phyloP scores from a whole-genome alignment of 1,139 yeast species.

The Kluyveromyces marxianus region DNA sequence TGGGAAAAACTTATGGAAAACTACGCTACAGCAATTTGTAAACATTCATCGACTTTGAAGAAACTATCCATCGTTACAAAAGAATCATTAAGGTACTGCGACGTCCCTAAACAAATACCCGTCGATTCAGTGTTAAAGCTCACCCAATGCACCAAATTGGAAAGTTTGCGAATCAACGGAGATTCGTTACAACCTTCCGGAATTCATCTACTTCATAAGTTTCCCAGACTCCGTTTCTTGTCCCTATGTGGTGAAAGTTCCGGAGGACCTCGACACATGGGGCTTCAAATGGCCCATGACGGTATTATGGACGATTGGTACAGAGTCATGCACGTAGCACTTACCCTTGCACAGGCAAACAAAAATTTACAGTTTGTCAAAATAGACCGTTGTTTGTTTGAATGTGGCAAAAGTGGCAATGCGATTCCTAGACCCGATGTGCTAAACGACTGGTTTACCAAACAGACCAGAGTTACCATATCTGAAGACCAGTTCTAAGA shows the following conservation, averaged over 20 bases:
- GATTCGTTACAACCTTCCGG: slow-evolving; percentile 31
- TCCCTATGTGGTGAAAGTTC: slow-evolving; percentile 46
- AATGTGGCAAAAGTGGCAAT: slow-evolving; percentile 13
- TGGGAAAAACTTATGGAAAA: slow-evolving; percentile 27
- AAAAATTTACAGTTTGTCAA: slow-evolving; percentile 36
- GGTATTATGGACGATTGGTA: slow-evolving; percentile 52
- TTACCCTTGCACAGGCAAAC: slow-evolving; percentile 32
- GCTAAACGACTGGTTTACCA: slow-evolving; percentile 19
- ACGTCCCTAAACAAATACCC: slow-evolving; percentile 31
- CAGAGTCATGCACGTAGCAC: slow-evolving; percentile 48
- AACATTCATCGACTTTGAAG: slow-evolving; percentile 26
- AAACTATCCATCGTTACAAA: slow-evolving; percentile 40
- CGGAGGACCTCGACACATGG: slow-evolving; percentile 51
- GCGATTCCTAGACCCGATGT: slow-evolving; percentile 20
- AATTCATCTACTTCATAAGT: slow-evolving; percentile 21
- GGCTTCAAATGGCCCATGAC: slow-evolving; percentile 47
- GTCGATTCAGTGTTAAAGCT: slow-evolving; percentile 20
- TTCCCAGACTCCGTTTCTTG: slow-evolving; percentile 34
- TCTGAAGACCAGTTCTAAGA: slow-evolving; percentile 1
- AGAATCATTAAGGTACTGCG: slow-evolving; percentile 32
- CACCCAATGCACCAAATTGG: slow-evolving; percentile 22
- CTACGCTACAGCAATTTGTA: slow-evolving; percentile 32
- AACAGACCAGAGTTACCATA: slow-evolving; percentile 7
- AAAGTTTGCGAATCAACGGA: slow-evolving; percentile 38
- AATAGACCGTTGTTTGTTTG: slow-evolving; percentile 36